Percentiles rank a stretch among this genome's conserved stretches.
Conservation (phyloP, 805 yeast genomes). For the Hanseniaspora pseudoguilliermondii region DNA sequence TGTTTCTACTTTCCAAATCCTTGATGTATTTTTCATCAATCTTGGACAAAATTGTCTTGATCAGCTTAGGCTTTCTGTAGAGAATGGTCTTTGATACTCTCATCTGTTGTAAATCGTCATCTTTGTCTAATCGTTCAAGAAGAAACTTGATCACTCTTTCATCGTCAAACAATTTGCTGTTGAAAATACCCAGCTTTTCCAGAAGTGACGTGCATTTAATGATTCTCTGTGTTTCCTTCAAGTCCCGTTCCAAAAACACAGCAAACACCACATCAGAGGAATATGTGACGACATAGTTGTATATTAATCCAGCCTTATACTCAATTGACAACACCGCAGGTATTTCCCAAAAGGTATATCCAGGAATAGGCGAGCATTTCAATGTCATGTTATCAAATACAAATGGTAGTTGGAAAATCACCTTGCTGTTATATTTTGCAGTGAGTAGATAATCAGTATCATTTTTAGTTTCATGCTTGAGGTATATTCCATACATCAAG, state of each 20-base stretch:
- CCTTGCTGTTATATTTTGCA: background rate
- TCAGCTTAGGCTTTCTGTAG: background rate
- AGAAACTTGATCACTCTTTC: background rate
- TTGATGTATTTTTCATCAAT: background rate
- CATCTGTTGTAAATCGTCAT: background rate
- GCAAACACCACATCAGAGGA: background rate
- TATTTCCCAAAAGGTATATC: background rate
- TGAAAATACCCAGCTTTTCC: background rate
- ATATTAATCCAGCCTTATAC: background rate
- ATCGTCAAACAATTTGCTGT: background rate
- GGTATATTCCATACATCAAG: background rate
- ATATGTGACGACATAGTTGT: background rate
- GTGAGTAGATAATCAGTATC: background rate
- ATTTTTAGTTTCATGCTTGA: background rate
- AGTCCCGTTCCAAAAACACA: background rate
- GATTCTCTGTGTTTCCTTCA: background rate
- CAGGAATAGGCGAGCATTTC: background rate
- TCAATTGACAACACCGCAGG: background rate
- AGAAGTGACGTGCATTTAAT: background rate
- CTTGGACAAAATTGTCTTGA: background rate
- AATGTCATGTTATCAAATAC: background rate
- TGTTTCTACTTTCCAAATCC: background rate
- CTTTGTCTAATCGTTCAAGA: background rate
- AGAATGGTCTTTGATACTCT: background rate
- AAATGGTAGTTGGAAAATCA: background rate